Evolutionary conservation across 1,139 yeast genomes (phyloP).

Genomic region (Candida tetrigidarum): DNA sequence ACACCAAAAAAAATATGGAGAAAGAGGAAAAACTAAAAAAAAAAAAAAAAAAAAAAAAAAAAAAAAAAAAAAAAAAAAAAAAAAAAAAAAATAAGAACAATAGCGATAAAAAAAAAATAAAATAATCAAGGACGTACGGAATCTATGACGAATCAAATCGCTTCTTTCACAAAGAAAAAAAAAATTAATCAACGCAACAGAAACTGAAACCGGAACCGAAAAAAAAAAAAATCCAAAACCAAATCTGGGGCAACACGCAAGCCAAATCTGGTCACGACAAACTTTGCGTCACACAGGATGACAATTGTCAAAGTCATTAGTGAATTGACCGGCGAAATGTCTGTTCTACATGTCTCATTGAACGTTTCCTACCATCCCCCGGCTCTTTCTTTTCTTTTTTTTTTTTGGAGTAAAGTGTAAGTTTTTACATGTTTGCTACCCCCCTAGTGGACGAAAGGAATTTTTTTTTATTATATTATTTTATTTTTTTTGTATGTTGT

Average conservation of each 20-base stretch:
- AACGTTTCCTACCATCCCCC: too few relatives aligned
- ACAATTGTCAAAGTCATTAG: too few relatives aligned
- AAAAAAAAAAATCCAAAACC: not conserved
- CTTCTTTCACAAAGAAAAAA: not conserved
- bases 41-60: not conserved
- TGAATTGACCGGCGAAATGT: too few relatives aligned
- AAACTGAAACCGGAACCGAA: too few relatives aligned
- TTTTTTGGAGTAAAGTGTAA: not conserved
- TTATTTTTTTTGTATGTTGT: not conserved
- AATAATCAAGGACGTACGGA: constrained; percentile 2
- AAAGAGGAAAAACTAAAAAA: not conserved
- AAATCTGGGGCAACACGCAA: not conserved
- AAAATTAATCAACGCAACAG: not conserved
- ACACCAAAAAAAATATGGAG: constrained; percentile 5
- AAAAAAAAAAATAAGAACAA: not conserved
- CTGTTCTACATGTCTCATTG: too few relatives aligned
- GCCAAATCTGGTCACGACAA: too few relatives aligned
- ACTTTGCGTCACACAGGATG: too few relatives aligned
- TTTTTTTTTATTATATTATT: too few relatives aligned
- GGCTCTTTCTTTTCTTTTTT: too few relatives aligned
- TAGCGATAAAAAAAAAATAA: not conserved
- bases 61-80: not conserved
- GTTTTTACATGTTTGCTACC: not conserved
- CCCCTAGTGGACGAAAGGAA: constrained; percentile 2
- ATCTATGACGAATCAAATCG: constrained; percentile 2